These are phyloP conservation scores for Cylindricascospora bacillispora DNA, from an alignment of 1,139 yeast species.

Conservation along the genomic window DNA sequence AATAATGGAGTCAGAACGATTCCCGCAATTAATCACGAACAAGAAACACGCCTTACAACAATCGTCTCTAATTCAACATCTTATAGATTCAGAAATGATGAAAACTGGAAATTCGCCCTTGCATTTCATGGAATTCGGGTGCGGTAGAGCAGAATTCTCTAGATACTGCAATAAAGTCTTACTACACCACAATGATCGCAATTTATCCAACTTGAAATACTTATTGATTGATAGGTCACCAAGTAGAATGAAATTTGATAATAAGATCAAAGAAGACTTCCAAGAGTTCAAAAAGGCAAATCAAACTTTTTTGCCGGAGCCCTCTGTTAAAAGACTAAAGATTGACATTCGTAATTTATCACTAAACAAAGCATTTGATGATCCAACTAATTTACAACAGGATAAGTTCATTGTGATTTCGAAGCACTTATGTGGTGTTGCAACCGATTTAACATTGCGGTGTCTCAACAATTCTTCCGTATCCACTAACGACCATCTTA, in stretches of 20 bases:
- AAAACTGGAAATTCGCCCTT: conserved; percentile 14
- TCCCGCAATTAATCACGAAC: conserved; percentile 36
- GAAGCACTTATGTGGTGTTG: conserved; percentile 87
- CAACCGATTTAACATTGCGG: conserved; percentile 72
- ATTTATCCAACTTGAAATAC: conserved; percentile 27
- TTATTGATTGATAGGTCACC: conserved; percentile 67
- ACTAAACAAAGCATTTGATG: conserved; percentile 35
- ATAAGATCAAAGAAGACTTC: conserved; percentile 48
- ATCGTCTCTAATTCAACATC: conserved; percentile 63
- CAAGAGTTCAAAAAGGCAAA: conserved; percentile 10
- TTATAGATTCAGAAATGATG: conserved; percentile 35
- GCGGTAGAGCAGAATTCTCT: conserved; percentile 79
- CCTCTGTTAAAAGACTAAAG: conserved; percentile 25
- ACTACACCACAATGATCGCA: conserved; percentile 1
- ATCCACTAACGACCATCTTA: conserved; percentile 20
- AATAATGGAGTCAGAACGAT: conserved; percentile 24
- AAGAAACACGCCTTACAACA: conserved; percentile 77
- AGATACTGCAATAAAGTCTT: conserved; percentile 38
- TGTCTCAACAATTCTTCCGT: conserved; percentile 36
- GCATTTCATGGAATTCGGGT: conserved; percentile 68
- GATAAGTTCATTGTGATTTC: conserved; percentile 48
- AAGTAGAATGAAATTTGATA: conserved; percentile 67
- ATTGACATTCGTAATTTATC: conserved; percentile 70
- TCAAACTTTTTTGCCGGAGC: conserved; percentile 1
- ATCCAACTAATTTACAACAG: conserved; percentile 8